These are phyloP conservation scores for Bruguiera sexangula DNA, from an alignment of 345 rosid genomes.

Conservation along the genomic window DNA sequence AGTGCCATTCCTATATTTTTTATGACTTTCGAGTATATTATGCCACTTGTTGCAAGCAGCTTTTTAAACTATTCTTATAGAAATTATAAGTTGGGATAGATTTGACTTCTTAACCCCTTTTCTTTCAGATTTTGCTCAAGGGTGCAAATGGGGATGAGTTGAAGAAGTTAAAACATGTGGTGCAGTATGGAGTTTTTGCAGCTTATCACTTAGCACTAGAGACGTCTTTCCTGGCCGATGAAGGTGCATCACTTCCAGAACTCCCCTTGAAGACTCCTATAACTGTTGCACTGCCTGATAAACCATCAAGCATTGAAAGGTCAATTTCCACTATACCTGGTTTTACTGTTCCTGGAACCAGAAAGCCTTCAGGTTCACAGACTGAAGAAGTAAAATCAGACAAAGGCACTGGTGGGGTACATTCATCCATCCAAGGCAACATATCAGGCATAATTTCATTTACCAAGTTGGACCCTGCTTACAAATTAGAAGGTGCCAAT, in stretches of 20 bases:
- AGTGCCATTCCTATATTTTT: too few species aligned
- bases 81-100: slow-evolving; percentile 15
- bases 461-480: slow-evolving; percentile 23
- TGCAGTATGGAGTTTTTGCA: slow-evolving; percentile 95
- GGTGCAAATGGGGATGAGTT: slow-evolving; percentile 81
- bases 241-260: slow-evolving; percentile 54
- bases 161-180: slow-evolving; percentile 91
- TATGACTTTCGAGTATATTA: too few species aligned
- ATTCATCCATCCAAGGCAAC: slow-evolving; percentile 30
- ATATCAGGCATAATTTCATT: slow-evolving; percentile 21
- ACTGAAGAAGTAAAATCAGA: slow-evolving; percentile 17
- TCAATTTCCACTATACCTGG: slow-evolving; percentile 87
- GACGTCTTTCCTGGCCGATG: slow-evolving; percentile 96
- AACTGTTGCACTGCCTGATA: slow-evolving; percentile 76
- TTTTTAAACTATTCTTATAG: not conserved
- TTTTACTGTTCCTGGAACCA: slow-evolving; percentile 48
- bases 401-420: slow-evolving; percentile 18
- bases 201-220: slow-evolving; percentile 92
- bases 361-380: slow-evolving; percentile 42
- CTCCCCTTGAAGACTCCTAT: slow-evolving; percentile 72
- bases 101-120: not conserved
- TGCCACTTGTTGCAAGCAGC: too few species aligned
- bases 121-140: slow-evolving; percentile 75
- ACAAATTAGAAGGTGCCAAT: slow-evolving; percentile 30
- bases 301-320: slow-evolving; percentile 59